A percentile compares a stretch with the other conserved stretches of the same genome.
Evolutionary conservation across 139 green algal genomes (phyloP).

Genomic region (Micromonas commoda): DNA sequence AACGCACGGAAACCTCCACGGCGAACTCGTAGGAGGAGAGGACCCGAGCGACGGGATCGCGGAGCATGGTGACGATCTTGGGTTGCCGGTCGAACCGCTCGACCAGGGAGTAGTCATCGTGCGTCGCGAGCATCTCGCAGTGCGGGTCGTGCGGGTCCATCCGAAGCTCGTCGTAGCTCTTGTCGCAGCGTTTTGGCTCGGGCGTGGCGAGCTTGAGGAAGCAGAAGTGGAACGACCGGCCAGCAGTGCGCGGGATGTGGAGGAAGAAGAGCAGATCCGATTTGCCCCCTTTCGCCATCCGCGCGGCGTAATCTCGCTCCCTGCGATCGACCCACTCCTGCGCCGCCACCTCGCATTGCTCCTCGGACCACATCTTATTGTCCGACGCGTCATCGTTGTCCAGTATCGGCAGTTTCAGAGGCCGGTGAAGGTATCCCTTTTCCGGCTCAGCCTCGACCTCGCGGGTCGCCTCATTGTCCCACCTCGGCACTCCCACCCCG

Average conservation of each 20-base stretch:
- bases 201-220: constrained; percentile 61
- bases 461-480: too few species aligned
- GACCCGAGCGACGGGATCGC: constrained; percentile 72
- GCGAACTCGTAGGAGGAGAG: constrained; percentile 85
- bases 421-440: too few species aligned
- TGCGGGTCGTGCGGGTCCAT: constrained; percentile 41
- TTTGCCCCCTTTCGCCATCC: too few species aligned
- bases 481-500: too few species aligned
- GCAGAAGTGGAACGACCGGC: constrained; percentile 74
- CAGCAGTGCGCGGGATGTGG: constrained; percentile 86
- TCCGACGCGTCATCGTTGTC: too few species aligned
- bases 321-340: too few species aligned
- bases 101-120: constrained; percentile 53
- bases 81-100: neutral
- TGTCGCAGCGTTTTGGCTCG: constrained; percentile 42
- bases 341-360: too few species aligned
- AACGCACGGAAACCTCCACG: neutral
- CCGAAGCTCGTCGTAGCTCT: constrained; percentile 76
- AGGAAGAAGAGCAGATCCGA: constrained; percentile 88
- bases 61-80: constrained; percentile 41
- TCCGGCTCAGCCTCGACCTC: too few species aligned
- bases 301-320: too few species aligned
- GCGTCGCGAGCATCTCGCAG: constrained; percentile 69
- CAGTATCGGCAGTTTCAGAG: too few species aligned
- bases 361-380: too few species aligned